Conservation (phyloP, 495 filamentous ascomycete species). For the Aspergillus haitiensis region DNA sequence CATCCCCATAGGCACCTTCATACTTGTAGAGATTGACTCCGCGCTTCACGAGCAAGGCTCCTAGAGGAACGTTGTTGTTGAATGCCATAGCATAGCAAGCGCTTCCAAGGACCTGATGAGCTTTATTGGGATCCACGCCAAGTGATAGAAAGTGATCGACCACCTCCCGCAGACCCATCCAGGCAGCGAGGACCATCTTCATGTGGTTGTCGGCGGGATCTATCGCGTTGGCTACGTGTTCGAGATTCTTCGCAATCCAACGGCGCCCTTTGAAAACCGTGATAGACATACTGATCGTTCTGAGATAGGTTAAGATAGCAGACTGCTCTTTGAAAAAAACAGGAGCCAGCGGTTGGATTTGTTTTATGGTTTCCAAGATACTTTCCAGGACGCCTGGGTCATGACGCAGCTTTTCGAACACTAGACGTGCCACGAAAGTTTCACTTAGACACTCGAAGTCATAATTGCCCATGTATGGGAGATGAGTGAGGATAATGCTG, state of each 20-base stretch:
- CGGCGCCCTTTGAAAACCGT: neutral
- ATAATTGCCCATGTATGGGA: neutral
- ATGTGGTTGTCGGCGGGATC: neutral
- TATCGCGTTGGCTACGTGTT: neutral
- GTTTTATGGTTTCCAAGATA: neutral
- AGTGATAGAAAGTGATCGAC: neutral
- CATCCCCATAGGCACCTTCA: neutral
- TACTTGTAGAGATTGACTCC: neutral
- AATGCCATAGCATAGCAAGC: neutral
- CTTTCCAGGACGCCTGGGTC: neutral
- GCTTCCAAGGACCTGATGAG: neutral
- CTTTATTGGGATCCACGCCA: neutral
- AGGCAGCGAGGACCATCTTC: neutral
- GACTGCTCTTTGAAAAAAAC: neutral
- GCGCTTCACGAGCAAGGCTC: neutral
- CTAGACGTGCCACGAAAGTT: neutral
- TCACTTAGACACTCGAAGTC: neutral
- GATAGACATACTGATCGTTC: neutral
- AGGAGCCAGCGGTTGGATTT: neutral
- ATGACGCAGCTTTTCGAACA: neutral
- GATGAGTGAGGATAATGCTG: neutral
- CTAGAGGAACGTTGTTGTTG: neutral
- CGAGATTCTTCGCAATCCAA: neutral
- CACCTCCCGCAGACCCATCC: neutral
- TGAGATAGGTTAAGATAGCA: neutral